Base-by-base conservation (phyloP, 208 protist genomes). In the Acanthamoeba sp. region DNA sequence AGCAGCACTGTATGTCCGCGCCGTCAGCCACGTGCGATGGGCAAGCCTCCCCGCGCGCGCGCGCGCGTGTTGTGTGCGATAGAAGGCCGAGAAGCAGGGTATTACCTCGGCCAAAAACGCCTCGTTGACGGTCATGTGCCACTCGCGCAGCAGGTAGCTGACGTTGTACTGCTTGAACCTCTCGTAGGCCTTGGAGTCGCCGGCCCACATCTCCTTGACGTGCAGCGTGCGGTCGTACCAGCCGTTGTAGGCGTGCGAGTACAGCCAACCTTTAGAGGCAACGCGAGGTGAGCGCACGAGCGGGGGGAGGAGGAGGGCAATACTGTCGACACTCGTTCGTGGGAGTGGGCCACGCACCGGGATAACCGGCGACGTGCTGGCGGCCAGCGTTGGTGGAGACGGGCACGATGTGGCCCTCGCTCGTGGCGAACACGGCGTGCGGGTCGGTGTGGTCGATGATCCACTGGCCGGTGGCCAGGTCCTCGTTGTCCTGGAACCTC, bases 61-160 rank as follows among this genome's bases (percentile, higher is more conserved):
- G n/a, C n/a, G n/a, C n/a, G 52, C 16, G 52, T 59, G 52, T 62
- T 22, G 29, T 40, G 32, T 50, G 34, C 40, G 66, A 14, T 7
- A 78, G n/a, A 32, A 45, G 66, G 57, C 22, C 22, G 55, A 7
- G 24, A 24, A 64, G 57, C 6, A 64, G 55, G 55, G 2, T 29
- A 22, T 20, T 48, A 80, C 71, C 71, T 80, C 38, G 9, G 29
- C 24, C 71, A 80, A 80, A 48, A 80, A 80, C n/a, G 32, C 24
- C 36, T 80, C 71, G 82, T 89, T 89, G 45, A 89, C 55, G 50
- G 29, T 66, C 82, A 89, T 89, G 82, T 89, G 82, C 82, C 82
- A 89, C 55, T 89, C 82, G 10, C 82, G 82, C 20, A 89, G 45
- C 82, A 89, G 18, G 82, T 62, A 89, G 42, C 18, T 32, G 50